Evolutionary conservation across 2,329 filamentous ascomycete genomes (phyloP).

Genomic region (Colletotrichum sp.): DNA sequence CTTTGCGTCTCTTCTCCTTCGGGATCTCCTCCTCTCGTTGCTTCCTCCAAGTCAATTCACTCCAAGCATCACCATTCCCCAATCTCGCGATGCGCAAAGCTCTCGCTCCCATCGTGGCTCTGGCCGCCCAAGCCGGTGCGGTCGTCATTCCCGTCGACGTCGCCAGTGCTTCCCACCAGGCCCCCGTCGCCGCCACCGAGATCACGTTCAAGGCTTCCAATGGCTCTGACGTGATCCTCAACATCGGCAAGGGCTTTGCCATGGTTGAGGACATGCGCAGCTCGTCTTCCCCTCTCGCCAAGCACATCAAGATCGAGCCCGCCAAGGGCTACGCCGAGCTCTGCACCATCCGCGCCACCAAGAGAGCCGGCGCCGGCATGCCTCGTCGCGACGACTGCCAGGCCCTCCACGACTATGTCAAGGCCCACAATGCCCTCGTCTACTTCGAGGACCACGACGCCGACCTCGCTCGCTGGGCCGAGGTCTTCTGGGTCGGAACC

Average conservation of each 20-base stretch:
- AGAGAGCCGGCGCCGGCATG: neutral
- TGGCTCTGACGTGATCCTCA: neutral
- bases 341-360: neutral
- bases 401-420: neutral
- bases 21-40: neutral
- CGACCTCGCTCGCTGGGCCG: neutral
- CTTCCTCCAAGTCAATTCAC: neutral
- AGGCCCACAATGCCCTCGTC: neutral
- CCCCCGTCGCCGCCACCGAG: neutral
- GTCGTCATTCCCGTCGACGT: neutral
- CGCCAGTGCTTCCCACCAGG: neutral
- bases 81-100: neutral
- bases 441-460: neutral
- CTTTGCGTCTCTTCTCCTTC: neutral
- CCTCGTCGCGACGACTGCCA: conserved; percentile 14
- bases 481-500: conserved; percentile 7
- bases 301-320: neutral
- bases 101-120: neutral
- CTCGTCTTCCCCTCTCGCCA: neutral
- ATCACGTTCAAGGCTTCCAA: conserved; percentile 10
- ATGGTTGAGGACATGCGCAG: neutral
- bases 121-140: neutral
- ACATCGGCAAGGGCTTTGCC: neutral
- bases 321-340: neutral
- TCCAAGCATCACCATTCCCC: neutral